Base-by-base conservation (phyloP, 768 basidiomycete species). In the Favolaschia claudopus region DNA sequence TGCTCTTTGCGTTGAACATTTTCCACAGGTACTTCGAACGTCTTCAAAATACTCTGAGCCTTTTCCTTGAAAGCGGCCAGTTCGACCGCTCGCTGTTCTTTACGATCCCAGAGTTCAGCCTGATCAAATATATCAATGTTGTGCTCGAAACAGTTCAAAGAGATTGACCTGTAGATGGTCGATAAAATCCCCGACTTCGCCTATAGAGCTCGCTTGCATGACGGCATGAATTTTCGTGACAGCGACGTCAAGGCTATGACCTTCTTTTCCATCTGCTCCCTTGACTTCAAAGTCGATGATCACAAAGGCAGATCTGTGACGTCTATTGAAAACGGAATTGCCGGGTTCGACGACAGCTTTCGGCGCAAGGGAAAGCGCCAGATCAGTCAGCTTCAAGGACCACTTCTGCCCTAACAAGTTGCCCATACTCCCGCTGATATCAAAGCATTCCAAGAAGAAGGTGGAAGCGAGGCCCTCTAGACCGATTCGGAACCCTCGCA, bases 141-240 rank as follows among this genome's bases (percentile, higher is more conserved):
- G 24, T 27, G 20, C 14, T 17, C 24, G 29, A 52, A 29, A 42
- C 29, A 59, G 43, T 40, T 42, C 19, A 29, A 27, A 64, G 28
- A 31, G 55, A 6, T 29, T 50, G 76, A 89, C 93, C 82, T 92
- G 93, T 37, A 93, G 77, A 65, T 93, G 82, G 69, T 96, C 94
- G 36, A 94, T 73, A 62, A 95, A 93, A 70, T 98, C 96, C 15
- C 90, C 92, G 8, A 98, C 77, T 69, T 96, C 92, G 20, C 90
- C 89, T 47, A 98, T 89, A 0, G 96, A 96, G 62, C 92, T 93
- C 10, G 96, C 89, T 71, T 95, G 95, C 90, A 97, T 89, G 31
- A 96, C 91, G 1, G 96, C 95, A 67, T 98, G 93, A 3, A 94
- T 86, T 72, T 90, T 92, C 8, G 84, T 85, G 22, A 96, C 74